Evolutionary conservation across 805 yeast genomes (phyloP).

Genomic region (Metschnikowia noctiluminum): DNA sequence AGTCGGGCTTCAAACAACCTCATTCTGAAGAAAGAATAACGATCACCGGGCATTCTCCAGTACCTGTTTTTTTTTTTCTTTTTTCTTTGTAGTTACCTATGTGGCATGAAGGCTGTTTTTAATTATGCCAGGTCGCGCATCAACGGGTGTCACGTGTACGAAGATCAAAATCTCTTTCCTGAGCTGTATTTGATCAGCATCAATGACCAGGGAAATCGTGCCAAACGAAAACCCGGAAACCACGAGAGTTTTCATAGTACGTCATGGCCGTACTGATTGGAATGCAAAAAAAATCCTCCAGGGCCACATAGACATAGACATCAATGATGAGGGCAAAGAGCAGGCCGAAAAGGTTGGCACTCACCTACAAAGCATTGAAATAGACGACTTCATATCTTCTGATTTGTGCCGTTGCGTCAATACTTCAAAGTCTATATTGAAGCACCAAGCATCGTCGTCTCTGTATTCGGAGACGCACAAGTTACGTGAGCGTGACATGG

Average conservation of each 20-base stretch:
- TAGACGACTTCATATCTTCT: constrained; percentile 50
- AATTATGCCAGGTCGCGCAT: neutral
- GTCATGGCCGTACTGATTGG: constrained; percentile 85
- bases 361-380: constrained; percentile 32
- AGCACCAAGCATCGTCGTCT: constrained; percentile 22
- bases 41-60: no score
- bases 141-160: constrained; percentile 4
- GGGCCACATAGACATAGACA: constrained; percentile 68
- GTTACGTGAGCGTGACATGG: constrained; percentile 76
- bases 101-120: no score
- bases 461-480: constrained; percentile 21
- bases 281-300: constrained; percentile 68
- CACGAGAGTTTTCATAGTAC: constrained; percentile 56
- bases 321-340: constrained; percentile 56
- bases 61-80: no score
- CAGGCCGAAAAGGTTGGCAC: constrained; percentile 61
- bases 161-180: neutral
- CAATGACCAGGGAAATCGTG: constrained; percentile 20
- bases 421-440: constrained; percentile 48
- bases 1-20: no score
- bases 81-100: no score
- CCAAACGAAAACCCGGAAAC: constrained; percentile 34
- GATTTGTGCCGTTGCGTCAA: constrained; percentile 59
- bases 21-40: no score
- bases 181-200: neutral